A percentile compares a stretch with the other conserved stretches of the same genome.
Conservation (phyloP, 768 basidiomycete species). For the Gloeostereum incarnatum region DNA sequence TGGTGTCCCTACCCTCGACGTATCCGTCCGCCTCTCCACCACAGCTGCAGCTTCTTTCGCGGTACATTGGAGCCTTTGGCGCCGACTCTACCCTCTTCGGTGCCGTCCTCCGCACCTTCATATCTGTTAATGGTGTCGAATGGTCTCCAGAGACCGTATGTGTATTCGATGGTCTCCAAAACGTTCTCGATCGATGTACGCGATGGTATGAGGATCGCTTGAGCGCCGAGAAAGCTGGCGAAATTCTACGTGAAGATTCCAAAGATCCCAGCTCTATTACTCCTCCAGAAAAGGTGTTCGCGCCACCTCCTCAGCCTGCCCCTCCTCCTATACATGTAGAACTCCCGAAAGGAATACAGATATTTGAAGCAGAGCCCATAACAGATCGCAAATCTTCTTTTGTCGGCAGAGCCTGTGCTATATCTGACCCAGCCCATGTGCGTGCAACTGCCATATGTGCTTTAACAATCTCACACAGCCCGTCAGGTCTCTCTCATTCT, state of each 20-base stretch:
- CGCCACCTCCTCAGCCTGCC: constrained; percentile 13
- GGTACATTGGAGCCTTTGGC: constrained; percentile 74
- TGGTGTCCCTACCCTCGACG: constrained; percentile 46
- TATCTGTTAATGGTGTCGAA: constrained; percentile 69
- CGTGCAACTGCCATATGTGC: constrained; percentile 2
- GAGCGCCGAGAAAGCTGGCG: constrained; percentile 42
- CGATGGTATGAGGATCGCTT: constrained; percentile 67
- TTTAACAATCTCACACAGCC: constrained; percentile 9
- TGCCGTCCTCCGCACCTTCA: constrained; percentile 68
- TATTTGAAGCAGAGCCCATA: constrained; percentile 73
- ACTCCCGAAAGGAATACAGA: constrained; percentile 53
- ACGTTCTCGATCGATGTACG: constrained; percentile 54
- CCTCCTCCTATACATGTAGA: constrained; percentile 2
- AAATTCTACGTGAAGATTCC: constrained; percentile 45
- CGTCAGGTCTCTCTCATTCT: constrained; percentile 60
- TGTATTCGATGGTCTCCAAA: constrained; percentile 83
- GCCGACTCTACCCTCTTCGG: constrained; percentile 71
- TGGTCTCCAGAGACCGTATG: constrained; percentile 69
- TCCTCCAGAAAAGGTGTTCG: constrained; percentile 9
- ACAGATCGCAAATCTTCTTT: constrained; percentile 81
- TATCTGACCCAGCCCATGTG: constrained; percentile 73
- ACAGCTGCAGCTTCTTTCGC: constrained; percentile 77
- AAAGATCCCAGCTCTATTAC: constrained; percentile 8
- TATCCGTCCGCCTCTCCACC: constrained; percentile 70
- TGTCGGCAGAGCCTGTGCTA: constrained; percentile 75